Percentiles rank a stretch among this genome's conserved stretches.
phyloP scores from a whole-genome alignment of 352 stramenopile species.

The Phytophthora crassamura region DNA sequence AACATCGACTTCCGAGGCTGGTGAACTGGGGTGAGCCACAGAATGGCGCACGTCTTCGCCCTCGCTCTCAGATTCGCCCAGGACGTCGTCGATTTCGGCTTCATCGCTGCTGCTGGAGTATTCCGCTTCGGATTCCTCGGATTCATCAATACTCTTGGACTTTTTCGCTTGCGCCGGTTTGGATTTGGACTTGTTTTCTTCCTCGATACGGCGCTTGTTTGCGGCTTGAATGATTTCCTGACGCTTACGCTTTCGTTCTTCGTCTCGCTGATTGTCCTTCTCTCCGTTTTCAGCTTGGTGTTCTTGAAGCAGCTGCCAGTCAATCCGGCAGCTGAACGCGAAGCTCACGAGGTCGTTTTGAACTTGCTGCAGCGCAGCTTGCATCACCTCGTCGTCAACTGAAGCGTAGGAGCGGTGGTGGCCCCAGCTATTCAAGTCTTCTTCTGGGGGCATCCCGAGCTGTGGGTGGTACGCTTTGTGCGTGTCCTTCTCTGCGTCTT shows the following conservation, averaged over 20 bases:
- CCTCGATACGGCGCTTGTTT: constrained; percentile 34
- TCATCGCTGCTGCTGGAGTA: constrained; percentile 48
- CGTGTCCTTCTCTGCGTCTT: constrained; percentile 18
- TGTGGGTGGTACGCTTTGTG: constrained; percentile 81
- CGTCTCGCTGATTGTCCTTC: constrained; percentile 70
- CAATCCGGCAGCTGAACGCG: constrained; percentile 97
- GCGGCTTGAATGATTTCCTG: constrained; percentile 68
- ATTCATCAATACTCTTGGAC: constrained; percentile 42
- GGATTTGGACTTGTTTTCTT: constrained; percentile 36
- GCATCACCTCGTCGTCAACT: constrained; percentile 97
- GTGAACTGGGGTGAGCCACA: background rate
- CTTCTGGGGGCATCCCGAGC: constrained; percentile 95
- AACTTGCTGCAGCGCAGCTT: constrained; percentile 80
- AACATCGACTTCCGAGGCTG: constrained; percentile 26
- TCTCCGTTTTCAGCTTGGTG: constrained; percentile 82
- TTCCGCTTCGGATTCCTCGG: constrained; percentile 57
- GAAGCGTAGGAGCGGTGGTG: constrained; percentile 96
- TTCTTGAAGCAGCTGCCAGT: constrained; percentile 94
- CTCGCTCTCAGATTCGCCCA: constrained; percentile 35
- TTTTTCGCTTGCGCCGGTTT: constrained; percentile 42
- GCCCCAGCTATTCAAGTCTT: constrained; percentile 98
- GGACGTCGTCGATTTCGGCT: constrained; percentile 34
- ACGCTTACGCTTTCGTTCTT: constrained; percentile 79
- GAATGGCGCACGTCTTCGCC: constrained; percentile 27
- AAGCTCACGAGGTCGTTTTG: constrained; percentile 84